Evolutionary conservation across 352 stramenopile genomes (phyloP).

Genomic region (Aphanomyces cochlioides): DNA sequence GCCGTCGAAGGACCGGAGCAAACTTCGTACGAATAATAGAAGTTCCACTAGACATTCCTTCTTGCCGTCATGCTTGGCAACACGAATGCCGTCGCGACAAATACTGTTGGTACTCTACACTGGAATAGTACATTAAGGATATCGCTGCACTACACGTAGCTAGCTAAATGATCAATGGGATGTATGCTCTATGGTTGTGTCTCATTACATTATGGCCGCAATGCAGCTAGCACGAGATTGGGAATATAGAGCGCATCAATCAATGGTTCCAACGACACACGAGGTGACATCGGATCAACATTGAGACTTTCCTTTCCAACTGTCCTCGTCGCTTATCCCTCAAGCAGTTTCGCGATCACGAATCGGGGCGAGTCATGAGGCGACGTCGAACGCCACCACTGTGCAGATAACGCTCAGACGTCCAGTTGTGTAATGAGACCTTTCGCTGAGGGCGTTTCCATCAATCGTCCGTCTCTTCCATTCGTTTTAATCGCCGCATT

Average conservation of each 20-base stretch:
- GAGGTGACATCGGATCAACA: conserved; percentile 53
- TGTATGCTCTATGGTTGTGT: conserved; percentile 88
- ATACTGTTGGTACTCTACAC: no score
- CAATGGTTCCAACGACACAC: conserved; percentile 65
- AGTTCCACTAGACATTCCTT: background rate
- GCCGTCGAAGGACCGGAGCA: background rate
- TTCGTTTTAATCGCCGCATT: background rate
- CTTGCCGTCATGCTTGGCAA: no score
- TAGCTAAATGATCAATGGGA: background rate
- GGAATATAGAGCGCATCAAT: conserved; percentile 91
- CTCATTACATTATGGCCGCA: conserved; percentile 84
- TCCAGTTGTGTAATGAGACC: conserved; percentile 56
- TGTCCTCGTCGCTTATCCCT: conserved; percentile 89
- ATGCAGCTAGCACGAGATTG: conserved; percentile 86
- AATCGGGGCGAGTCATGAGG: conserved; percentile 76
- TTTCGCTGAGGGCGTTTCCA: background rate
- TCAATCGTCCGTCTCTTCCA: conserved; percentile 1
- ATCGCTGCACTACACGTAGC: no score
- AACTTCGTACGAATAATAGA: background rate
- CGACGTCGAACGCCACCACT: conserved; percentile 83
- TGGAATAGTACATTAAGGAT: no score
- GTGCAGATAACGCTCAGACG: conserved; percentile 76
- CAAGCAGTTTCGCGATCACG: conserved; percentile 37
- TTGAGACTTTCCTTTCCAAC: conserved; percentile 86
- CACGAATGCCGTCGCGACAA: no score